Evolutionary conservation across 177 flowering plant species (phyloP).

Genomic region (Vitis hybrid): DNA sequence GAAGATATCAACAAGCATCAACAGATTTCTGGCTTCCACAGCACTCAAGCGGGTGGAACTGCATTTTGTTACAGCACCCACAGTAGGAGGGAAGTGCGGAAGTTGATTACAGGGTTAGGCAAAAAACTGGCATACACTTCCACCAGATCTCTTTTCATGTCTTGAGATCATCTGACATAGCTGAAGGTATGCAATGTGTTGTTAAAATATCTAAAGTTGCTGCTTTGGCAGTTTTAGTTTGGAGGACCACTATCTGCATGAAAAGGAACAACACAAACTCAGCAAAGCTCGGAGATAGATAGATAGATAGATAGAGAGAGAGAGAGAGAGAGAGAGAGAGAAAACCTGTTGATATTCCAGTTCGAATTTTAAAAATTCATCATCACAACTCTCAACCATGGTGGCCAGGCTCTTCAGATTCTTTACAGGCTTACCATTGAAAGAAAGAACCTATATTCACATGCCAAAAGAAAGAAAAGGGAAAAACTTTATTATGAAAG

Average conservation of each 20-base stretch:
- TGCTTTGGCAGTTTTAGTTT: conserved; percentile 73
- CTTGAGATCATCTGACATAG: conserved; percentile 91
- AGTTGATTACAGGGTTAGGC: too few species aligned
- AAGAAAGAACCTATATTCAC: conserved; percentile 60
- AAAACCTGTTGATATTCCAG: conserved; percentile 87
- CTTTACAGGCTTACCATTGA: conserved; percentile 87
- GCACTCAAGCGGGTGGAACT: too few species aligned
- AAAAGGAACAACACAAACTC: neutral
- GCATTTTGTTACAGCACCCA: too few species aligned
- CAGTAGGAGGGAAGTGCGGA: too few species aligned
- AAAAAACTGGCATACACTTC: too few species aligned
- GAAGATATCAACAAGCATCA: too few species aligned
- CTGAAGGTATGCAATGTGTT: conserved; percentile 92
- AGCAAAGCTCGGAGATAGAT: neutral
- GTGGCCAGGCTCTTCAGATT: conserved; percentile 80
- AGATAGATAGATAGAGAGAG: neutral
- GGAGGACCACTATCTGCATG: conserved; percentile 89
- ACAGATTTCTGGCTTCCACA: too few species aligned
- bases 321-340: conserved; percentile 23
- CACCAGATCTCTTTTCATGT: conserved; percentile 25
- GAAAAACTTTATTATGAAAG: conserved; percentile 1
- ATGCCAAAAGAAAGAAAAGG: conserved; percentile 4
- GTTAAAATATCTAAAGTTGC: conserved; percentile 83
- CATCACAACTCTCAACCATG: conserved; percentile 87
- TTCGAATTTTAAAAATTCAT: conserved; percentile 85